phyloP scores from a whole-genome alignment of 371 early-diverging fungal genomes.

The Circinella umbellata region DNA sequence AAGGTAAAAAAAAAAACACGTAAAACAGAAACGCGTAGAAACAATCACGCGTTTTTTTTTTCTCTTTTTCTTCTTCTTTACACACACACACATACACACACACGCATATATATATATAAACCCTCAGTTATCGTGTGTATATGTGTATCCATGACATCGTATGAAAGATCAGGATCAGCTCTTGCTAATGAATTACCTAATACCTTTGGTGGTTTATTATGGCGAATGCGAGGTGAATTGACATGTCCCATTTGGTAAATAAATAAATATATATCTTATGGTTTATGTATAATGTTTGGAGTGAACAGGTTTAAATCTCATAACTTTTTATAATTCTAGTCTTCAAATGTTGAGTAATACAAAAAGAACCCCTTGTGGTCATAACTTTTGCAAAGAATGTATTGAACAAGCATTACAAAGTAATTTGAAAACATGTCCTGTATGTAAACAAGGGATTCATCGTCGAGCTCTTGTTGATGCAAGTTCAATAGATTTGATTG shows the following conservation, averaged over 20 bases:
- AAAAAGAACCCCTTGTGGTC: slow-evolving; percentile 24
- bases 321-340: slow-evolving; percentile 3
- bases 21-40: too few species aligned
- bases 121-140: too few species aligned
- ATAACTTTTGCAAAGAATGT: slow-evolving; percentile 17
- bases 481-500: slow-evolving; percentile 8
- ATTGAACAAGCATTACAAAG: slow-evolving; percentile 10
- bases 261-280: too few species aligned
- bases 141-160: background rate
- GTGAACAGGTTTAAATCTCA: too few species aligned
- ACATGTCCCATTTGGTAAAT: slow-evolving; percentile 20
- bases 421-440: slow-evolving; percentile 4
- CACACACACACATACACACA: too few species aligned
- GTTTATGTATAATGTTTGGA: background rate
- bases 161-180: background rate
- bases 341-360: slow-evolving; percentile 13
- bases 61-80: too few species aligned
- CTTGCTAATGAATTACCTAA: slow-evolving; percentile 15
- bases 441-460: slow-evolving; percentile 12
- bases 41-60: too few species aligned
- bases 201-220: slow-evolving; percentile 18
- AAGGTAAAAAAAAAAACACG: too few species aligned
- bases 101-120: too few species aligned
- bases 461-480: slow-evolving; percentile 11
- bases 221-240: slow-evolving; percentile 15